Evolutionary conservation across 495 filamentous ascomycete genomes (phyloP).

Genomic region (Daldinia vernicosa): DNA sequence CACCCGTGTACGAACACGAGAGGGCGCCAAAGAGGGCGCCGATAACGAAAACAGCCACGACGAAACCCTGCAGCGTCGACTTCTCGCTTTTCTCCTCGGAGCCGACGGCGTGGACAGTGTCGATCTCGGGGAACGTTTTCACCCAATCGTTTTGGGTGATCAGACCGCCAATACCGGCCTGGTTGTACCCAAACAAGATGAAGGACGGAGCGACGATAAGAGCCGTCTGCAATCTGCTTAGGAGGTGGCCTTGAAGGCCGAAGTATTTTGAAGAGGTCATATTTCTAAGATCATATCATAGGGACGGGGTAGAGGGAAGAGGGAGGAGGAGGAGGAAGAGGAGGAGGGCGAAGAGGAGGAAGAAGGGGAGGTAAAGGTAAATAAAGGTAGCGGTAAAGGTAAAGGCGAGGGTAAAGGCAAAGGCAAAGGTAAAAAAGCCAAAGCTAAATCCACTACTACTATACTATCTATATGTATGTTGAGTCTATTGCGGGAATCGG

Average conservation of each 20-base stretch:
- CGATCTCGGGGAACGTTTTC: slow-evolving; percentile 60
- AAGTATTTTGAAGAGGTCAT: slow-evolving; percentile 34
- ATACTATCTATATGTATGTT: neutral
- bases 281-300: slow-evolving; percentile 19
- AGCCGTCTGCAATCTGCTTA: slow-evolving; percentile 35
- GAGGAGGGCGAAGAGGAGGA: neutral
- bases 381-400: neutral
- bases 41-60: slow-evolving; percentile 42
- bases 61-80: slow-evolving; percentile 56
- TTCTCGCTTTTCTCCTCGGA: slow-evolving; percentile 45
- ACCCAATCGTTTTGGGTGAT: slow-evolving; percentile 51
- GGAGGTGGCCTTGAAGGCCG: slow-evolving; percentile 37
- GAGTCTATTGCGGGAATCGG: neutral
- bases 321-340: neutral
- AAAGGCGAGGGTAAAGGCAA: neutral
- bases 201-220: slow-evolving; percentile 56
- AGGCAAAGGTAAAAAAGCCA: neutral
- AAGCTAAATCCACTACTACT: neutral
- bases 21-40: slow-evolving; percentile 63
- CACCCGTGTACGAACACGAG: slow-evolving; percentile 59
- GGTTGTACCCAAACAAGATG: slow-evolving; percentile 63
- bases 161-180: slow-evolving; percentile 60
- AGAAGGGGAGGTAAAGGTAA: neutral
- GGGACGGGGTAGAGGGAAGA: slow-evolving; percentile 3
- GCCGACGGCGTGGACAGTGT: slow-evolving; percentile 57